Base-by-base conservation (phyloP, 768 basidiomycete genomes). In the Cubamyces lactineus region DNA sequence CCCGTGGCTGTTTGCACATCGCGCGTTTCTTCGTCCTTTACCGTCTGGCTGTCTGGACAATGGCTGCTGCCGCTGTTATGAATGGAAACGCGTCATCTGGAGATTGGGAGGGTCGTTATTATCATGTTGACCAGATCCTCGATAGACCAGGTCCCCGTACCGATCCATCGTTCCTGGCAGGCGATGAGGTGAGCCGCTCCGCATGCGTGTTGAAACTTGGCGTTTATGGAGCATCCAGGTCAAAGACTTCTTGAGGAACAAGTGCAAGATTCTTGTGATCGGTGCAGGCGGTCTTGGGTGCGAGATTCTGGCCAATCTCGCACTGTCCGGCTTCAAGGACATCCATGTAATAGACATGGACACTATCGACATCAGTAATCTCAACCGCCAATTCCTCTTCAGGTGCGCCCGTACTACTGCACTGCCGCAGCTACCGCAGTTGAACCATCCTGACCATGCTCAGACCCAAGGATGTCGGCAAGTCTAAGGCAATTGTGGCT, bases 291-390 rank as follows among this genome's bases (percentile, higher is more conserved):
- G 97, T 58, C 80, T 99, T 43, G 97, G 97, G 12, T 99, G 91
- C 76, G 97, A 99, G 80, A 98, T 98, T 67, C 82, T 99, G 43
- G 92, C 96, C 62, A 97, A 98, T 76, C 84, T 99, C 52, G 96
- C 97, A 23, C 77, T 98, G 67, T 91, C 93, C 47, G 97, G 97
- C 24, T 99, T 98, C 86, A 92, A 91, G 76, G 92, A 98, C 71
- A 97, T 98, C 67, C 94, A 98, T 80, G 96, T 99, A 63, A 98
- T 99, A 72, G 97, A 99, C 81, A 98, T 99, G 96, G 96, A 99
- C 80, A 98, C 96, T 16, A 99, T 98, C 73, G 96, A 99, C 77
- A 92, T 99, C 71, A 98, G 95, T 71, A 99, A 99, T 75, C 82
- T 99, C 66, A 99, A 99, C 75, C 85, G 97, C 52, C 97, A 99